phyloP scores from a whole-genome alignment of 805 yeast species.

The Nakazawaea laoshanensis region DNA sequence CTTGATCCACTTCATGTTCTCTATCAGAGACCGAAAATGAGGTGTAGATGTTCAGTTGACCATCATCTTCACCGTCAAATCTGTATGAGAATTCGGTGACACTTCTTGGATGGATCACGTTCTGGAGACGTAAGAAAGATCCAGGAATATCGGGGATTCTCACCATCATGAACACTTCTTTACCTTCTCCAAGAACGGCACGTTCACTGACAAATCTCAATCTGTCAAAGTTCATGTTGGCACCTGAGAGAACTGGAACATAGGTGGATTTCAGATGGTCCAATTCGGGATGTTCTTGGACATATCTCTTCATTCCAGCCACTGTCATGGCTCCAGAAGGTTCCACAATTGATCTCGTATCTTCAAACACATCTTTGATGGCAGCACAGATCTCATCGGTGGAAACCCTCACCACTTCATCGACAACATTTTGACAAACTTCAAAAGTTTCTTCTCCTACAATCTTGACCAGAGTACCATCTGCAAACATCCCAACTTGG shows the following conservation, averaged over 20 bases:
- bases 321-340: slow-evolving; percentile 97
- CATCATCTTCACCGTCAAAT: slow-evolving; percentile 36
- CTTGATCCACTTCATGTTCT: slow-evolving; percentile 59
- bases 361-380: slow-evolving; percentile 92
- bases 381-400: slow-evolving; percentile 96
- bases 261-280: slow-evolving; percentile 66
- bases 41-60: slow-evolving; percentile 71
- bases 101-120: slow-evolving; percentile 74
- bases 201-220: slow-evolving; percentile 93
- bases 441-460: slow-evolving; percentile 91
- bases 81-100: slow-evolving; percentile 95
- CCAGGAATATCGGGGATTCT: slow-evolving; percentile 93
- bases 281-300: slow-evolving; percentile 57
- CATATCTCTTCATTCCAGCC: slow-evolving; percentile 87
- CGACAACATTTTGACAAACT: slow-evolving; percentile 66
- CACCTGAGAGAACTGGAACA: slow-evolving; percentile 87
- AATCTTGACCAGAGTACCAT: slow-evolving; percentile 92
- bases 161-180: slow-evolving; percentile 85
- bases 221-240: slow-evolving; percentile 97
- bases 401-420: slow-evolving; percentile 75
- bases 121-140: slow-evolving; percentile 71
- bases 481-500: slow-evolving; percentile 94
- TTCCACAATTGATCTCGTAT: slow-evolving; percentile 87
- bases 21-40: slow-evolving; percentile 81
- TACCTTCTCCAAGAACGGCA: slow-evolving; percentile 97